Evolutionary conservation across 1,284 basidiomycete species (phyloP).

Genomic region (Takashimella koratensis): DNA sequence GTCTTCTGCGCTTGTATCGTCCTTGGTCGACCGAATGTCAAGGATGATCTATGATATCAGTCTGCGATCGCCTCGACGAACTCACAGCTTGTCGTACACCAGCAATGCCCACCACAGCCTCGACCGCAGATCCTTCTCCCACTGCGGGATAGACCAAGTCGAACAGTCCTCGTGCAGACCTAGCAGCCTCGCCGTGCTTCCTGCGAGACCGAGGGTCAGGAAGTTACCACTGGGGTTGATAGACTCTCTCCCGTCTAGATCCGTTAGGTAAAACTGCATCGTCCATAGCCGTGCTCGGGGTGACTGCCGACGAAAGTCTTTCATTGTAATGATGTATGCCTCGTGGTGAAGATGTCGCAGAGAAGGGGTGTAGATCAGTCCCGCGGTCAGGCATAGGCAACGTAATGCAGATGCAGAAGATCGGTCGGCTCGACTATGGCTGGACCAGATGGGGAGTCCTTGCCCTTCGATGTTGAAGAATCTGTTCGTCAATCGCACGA

Average conservation of each 20-base stretch:
- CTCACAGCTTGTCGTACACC: conserved; percentile 22
- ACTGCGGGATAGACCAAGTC: conserved; percentile 21
- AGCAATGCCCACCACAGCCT: conserved; percentile 27
- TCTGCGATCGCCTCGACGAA: background rate
- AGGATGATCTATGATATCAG: conserved; percentile 2
- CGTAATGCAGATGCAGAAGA: background rate
- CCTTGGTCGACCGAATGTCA: conserved; percentile 11
- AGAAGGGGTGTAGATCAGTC: conserved; percentile 3
- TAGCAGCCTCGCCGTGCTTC: conserved; percentile 14
- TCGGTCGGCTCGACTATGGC: background rate
- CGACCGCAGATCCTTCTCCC: conserved; percentile 22
- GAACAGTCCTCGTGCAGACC: conserved; percentile 28
- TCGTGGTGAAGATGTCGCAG: conserved; percentile 6
- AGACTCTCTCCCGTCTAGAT: conserved; percentile 21
- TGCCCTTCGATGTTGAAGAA: conserved; percentile 14
- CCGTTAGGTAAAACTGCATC: conserved; percentile 21
- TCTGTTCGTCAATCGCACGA: conserved; percentile 1
- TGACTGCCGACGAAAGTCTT: conserved; percentile 9
- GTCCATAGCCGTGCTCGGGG: conserved; percentile 22
- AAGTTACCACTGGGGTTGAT: conserved; percentile 24
- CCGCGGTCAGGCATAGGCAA: background rate
- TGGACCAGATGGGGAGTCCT: conserved; percentile 14
- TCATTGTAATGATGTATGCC: conserved; percentile 3
- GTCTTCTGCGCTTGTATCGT: conserved; percentile 4
- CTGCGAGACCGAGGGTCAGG: conserved; percentile 13